Evolutionary conservation across 148 eudicot species (phyloP), one percentile per base, ranked within the genome.

Genomic region (Vaccinium myrtillus): DNA sequence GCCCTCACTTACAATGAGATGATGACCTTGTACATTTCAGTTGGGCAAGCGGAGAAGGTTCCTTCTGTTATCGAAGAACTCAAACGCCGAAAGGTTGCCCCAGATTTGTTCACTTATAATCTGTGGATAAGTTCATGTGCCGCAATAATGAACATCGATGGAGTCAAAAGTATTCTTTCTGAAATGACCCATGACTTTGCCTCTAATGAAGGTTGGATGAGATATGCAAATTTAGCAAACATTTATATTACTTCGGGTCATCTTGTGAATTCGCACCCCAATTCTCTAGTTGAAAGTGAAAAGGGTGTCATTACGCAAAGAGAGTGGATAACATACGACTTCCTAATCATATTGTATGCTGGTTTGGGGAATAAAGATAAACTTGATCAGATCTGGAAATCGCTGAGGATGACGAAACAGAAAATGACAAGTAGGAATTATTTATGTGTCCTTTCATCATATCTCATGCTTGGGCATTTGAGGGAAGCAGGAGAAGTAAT

Each of bases 61-160:
- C 81, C 95, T 86, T 87, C 71, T 67, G 91, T 97, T 74, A 88
- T 97, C 46, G 88, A 93, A 84, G 98, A 95, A 56, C 58, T 97
- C 81, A 94, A 97, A 88, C 81, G 71, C 65, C 91, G 88, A 19
- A 92, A 91, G 2, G 89, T 95, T 82, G 87, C 89, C 19, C 98
- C 94, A 2, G 99, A 97, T 87, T 87, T 97, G 51, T 97, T 90
- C 78, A 95, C 98, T 81, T 97, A 95, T 83, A 95, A 97, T 87
- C 89, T 97, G 65, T 94, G 98, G 98, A 85, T 94, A 84, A 95
- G 98, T 88, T 94, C 99, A 70, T 90, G 87, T 94, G 99, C 99
- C 85, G 94, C 98, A 78, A 71, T 84, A 86, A 85, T 97, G 49
- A 85, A 97, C 84, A 89, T 97, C 25, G 93, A 91, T 74, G 90